Percentiles rank a stretch among this genome's conserved stretches.
phyloP scores from a whole-genome alignment of 768 basidiomycete species.

The Chalciporus sphaerocephalus region DNA sequence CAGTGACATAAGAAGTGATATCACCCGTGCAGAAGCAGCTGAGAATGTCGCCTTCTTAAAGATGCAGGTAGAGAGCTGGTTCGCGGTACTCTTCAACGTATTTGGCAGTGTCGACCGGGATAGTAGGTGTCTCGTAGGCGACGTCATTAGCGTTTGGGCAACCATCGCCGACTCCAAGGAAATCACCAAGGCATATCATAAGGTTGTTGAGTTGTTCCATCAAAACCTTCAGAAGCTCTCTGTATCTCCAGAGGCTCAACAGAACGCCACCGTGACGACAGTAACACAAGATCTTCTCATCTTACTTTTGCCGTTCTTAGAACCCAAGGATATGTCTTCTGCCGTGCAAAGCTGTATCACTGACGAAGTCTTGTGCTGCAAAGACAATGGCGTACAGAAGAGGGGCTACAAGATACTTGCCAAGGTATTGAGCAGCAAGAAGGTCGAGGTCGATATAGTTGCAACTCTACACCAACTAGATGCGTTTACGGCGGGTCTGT shows the following conservation, averaged over 20 bases:
- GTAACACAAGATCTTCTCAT: constrained; percentile 83
- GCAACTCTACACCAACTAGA: constrained; percentile 62
- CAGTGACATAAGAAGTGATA: constrained; percentile 22
- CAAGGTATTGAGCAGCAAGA: constrained; percentile 62
- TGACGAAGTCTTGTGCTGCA: constrained; percentile 62
- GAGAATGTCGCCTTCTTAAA: constrained; percentile 69
- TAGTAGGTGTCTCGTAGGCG: constrained; percentile 70
- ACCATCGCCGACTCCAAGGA: constrained; percentile 76
- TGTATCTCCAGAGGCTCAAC: constrained; percentile 30
- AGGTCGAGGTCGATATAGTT: constrained; percentile 53
- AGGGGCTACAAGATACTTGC: constrained; percentile 87
- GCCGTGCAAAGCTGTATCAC: constrained; percentile 71
- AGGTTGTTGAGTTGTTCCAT: constrained; percentile 68
- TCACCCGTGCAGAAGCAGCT: constrained; percentile 57
- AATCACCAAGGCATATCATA: constrained; percentile 73
- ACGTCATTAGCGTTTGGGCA: constrained; percentile 85
- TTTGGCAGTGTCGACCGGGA: constrained; percentile 83
- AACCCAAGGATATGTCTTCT: constrained; percentile 51
- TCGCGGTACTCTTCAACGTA: constrained; percentile 95
- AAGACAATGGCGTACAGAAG: constrained; percentile 90
- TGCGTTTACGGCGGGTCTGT: constrained; percentile 57
- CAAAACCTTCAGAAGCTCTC: constrained; percentile 50
- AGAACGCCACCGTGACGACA: constrained; percentile 45
- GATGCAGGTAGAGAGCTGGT: constrained; percentile 84
- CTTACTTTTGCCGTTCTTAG: constrained; percentile 74